phyloP scores from a whole-genome alignment of 768 basidiomycete species.

The Macrolepiota fuliginosa region DNA sequence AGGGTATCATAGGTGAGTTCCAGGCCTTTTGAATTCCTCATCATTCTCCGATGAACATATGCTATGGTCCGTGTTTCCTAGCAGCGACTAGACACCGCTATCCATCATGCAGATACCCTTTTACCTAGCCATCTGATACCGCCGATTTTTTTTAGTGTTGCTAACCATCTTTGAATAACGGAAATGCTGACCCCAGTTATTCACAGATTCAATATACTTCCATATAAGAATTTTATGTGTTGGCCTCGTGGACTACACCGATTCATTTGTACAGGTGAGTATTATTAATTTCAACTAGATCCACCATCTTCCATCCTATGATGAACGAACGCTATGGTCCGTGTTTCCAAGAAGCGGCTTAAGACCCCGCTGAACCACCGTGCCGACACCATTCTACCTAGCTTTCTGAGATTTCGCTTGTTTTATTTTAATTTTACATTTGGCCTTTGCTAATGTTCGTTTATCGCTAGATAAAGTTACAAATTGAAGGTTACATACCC shows the following conservation, averaged over 20 bases:
- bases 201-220: background rate
- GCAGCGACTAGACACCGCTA: constrained; percentile 92
- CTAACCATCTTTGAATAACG: background rate
- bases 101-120: constrained; percentile 64
- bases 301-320: constrained; percentile 25
- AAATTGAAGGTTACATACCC: background rate
- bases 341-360: constrained; percentile 89
- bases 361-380: constrained; percentile 73
- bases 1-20: constrained; percentile 1
- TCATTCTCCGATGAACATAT: constrained; percentile 49
- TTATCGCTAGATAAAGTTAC: background rate
- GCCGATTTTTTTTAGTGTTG: constrained; percentile 8
- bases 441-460: background rate
- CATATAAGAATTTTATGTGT: background rate
- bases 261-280: background rate
- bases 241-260: background rate
- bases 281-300: background rate
- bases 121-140: constrained; percentile 72
- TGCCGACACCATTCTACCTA: constrained; percentile 71
- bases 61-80: constrained; percentile 99
- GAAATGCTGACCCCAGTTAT: background rate
- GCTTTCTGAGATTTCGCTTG: constrained; percentile 56
- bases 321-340: constrained; percentile 68
- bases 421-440: background rate
- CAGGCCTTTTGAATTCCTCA: constrained; percentile 9